Percentiles rank a stretch among this genome's conserved stretches.
Evolutionary conservation across 352 stramenopile genomes (phyloP).

Genomic region (Pythium vanterpoolii): DNA sequence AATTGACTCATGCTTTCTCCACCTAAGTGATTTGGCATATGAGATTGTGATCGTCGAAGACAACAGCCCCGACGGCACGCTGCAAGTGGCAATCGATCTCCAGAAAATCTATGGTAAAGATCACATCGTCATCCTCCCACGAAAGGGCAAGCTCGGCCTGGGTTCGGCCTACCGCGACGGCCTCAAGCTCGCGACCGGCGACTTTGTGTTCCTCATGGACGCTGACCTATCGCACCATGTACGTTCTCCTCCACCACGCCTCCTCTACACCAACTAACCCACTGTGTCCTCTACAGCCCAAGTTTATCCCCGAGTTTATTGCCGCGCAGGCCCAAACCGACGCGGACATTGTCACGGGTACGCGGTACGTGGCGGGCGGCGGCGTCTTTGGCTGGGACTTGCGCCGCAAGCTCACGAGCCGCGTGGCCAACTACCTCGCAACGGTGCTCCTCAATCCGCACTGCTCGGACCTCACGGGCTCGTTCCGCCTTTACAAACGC

Average conservation of each 20-base stretch:
- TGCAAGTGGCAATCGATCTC: constrained; percentile 91
- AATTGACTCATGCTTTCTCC: background rate
- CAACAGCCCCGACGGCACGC: constrained; percentile 95
- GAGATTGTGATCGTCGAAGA: constrained; percentile 99
- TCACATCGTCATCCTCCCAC: constrained; percentile 91
- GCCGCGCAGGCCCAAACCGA: constrained; percentile 68
- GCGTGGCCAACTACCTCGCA: constrained; percentile 98
- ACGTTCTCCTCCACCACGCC: background rate
- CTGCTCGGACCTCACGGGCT: constrained; percentile 96
- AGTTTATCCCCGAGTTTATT: constrained; percentile 95
- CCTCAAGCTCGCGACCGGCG: constrained; percentile 88
- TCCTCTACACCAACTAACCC: background rate
- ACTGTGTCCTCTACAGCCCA: constrained; percentile 61
- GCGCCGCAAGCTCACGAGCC: constrained; percentile 94
- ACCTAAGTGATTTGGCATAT: constrained; percentile 80
- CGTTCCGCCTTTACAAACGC: constrained; percentile 97
- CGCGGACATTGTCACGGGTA: constrained; percentile 96
- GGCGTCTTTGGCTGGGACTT: constrained; percentile 97
- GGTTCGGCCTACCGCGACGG: constrained; percentile 96
- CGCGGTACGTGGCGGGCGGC: constrained; percentile 91
- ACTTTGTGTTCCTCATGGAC: constrained; percentile 98
- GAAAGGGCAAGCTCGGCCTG: constrained; percentile 95
- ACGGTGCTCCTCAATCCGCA: constrained; percentile 94
- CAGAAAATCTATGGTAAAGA: constrained; percentile 91
- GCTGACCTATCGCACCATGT: constrained; percentile 98